Evolutionary conservation across 2,329 filamentous ascomycete species (phyloP).

Genomic region (Fusarium staphyleae): DNA sequence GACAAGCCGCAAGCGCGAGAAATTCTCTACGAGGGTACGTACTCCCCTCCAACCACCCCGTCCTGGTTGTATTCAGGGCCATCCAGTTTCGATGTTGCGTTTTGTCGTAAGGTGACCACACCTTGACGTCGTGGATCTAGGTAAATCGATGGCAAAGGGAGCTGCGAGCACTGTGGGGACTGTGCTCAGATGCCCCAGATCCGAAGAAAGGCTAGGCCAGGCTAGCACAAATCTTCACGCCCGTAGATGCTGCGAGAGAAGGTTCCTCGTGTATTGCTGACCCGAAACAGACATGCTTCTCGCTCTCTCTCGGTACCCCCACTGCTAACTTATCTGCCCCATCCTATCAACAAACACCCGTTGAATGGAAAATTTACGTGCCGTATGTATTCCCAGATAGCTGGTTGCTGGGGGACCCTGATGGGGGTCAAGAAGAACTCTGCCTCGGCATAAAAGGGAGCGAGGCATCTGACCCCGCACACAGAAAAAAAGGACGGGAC

Average conservation of each 20-base stretch:
- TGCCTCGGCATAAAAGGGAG: conserved; percentile 39
- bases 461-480: conserved; percentile 40
- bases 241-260: background rate
- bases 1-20: conserved; percentile 3
- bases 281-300: conserved; percentile 1
- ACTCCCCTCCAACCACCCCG: background rate
- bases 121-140: conserved; percentile 12
- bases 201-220: background rate
- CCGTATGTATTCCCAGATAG: background rate
- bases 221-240: background rate
- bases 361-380: background rate
- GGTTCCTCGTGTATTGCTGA: conserved; percentile 8
- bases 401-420: conserved; percentile 22
- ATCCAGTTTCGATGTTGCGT: background rate
- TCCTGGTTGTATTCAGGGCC: background rate
- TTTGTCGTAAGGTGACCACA: conserved; percentile 10
- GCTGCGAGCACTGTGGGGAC: background rate
- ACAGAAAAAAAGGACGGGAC: background rate
- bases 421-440: conserved; percentile 5
- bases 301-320: background rate
- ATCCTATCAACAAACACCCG: background rate
- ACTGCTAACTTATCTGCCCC: background rate
- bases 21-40: background rate
- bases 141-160: conserved; percentile 1
- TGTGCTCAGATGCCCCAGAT: conserved; percentile 21